Conservation (phyloP, 176 grass and related monocot species). For the Avena sativa region DNA sequence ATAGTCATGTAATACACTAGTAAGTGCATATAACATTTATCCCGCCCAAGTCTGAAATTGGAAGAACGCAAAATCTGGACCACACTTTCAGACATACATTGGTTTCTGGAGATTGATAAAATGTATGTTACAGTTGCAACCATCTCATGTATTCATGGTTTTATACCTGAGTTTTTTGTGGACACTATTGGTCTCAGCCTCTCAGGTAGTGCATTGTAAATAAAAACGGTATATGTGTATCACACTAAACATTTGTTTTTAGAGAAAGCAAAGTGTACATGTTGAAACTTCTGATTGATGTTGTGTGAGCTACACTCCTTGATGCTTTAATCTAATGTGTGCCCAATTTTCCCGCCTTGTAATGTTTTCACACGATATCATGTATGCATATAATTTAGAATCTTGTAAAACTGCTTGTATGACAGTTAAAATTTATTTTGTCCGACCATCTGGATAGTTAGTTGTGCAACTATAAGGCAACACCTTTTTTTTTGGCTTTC, state of each 20-base stretch:
- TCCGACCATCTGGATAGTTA: background rate
- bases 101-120: background rate
- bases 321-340: background rate
- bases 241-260: background rate
- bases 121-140: background rate
- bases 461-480: background rate
- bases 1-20: background rate
- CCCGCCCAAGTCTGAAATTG: too few species aligned
- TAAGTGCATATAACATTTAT: background rate
- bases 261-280: conserved; percentile 4
- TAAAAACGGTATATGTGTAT: background rate
- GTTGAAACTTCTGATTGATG: background rate
- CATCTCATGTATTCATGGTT: background rate
- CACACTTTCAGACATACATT: background rate
- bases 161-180: background rate
- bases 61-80: too few species aligned
- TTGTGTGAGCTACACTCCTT: background rate
- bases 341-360: background rate
- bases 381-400: background rate
- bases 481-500: background rate
- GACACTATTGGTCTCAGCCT: background rate
- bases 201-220: background rate
- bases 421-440: background rate
- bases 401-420: conserved; percentile 9
- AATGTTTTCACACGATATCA: background rate